Percentiles rank a stretch among this genome's conserved stretches.
Evolutionary conservation across 139 green algal species (phyloP).

Genomic region (Chlorella sorokiniana): DNA sequence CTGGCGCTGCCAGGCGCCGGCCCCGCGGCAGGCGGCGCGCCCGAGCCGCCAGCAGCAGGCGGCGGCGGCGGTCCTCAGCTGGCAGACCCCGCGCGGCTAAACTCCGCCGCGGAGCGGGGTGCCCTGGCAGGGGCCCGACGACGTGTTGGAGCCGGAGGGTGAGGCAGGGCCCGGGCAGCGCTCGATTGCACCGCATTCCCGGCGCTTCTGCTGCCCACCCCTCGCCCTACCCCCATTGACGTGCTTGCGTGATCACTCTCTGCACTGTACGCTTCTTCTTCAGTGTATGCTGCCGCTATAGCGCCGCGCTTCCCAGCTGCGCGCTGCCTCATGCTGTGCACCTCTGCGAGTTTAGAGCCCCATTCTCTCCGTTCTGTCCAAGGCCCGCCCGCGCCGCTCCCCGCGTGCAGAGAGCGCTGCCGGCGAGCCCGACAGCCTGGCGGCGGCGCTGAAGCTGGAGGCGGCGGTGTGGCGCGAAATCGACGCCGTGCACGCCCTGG

Average conservation of each 20-base stretch:
- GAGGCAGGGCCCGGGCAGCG: no score
- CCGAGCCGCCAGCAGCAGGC: no score
- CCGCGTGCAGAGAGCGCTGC: background rate
- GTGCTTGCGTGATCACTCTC: no score
- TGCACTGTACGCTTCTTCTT: no score
- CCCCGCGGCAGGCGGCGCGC: background rate
- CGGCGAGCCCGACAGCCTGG: background rate
- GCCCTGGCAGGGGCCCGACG: background rate
- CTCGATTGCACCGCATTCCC: no score
- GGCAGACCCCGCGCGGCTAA: background rate
- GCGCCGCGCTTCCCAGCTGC: no score
- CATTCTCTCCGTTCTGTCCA: background rate
- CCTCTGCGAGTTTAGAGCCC: no score
- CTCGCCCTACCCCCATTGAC: no score
- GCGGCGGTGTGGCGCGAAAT: slow-evolving; percentile 48
- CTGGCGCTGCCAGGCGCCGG: background rate
- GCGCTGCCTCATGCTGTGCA: background rate
- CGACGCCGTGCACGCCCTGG: slow-evolving; percentile 42
- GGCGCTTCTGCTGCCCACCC: no score
- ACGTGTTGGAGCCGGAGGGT: background rate
- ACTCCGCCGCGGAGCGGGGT: slow-evolving; percentile 1
- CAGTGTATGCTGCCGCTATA: no score
- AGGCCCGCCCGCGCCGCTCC: no score
- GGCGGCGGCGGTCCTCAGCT: background rate
- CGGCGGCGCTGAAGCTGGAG: slow-evolving; percentile 44